phyloP scores from a whole-genome alignment of 148 eudicot genomes.

The Rhododendron simsii region DNA sequence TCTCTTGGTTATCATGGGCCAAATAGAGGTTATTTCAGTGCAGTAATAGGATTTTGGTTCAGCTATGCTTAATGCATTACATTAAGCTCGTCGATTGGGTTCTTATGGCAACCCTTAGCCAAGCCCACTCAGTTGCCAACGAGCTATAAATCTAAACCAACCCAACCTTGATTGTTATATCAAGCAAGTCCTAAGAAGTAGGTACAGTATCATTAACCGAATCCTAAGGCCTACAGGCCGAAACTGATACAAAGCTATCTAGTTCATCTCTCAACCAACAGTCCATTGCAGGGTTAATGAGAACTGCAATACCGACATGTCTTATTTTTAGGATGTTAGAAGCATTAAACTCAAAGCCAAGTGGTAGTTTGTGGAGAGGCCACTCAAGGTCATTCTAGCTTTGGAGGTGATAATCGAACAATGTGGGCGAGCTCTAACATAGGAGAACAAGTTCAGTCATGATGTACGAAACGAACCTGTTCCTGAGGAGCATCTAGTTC shows the following conservation, averaged over 20 bases:
- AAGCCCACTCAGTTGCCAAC: not conserved
- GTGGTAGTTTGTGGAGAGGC: not conserved
- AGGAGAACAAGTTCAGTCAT: not conserved
- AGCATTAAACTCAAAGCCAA: not conserved
- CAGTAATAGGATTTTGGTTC: not conserved
- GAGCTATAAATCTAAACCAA: not conserved
- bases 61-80: not conserved
- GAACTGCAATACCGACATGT: not conserved
- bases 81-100: not conserved
- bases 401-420: not conserved
- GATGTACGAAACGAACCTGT: constrained; percentile 36
- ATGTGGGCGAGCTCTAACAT: not conserved
- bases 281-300: constrained; percentile 19
- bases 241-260: too few species aligned
- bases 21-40: not conserved
- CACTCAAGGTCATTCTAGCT: not conserved
- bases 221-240: not conserved
- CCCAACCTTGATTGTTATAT: not conserved
- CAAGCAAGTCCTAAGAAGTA: not conserved
- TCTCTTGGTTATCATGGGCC: not conserved
- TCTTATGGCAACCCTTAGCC: not conserved
- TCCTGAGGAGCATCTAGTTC: constrained; percentile 29
- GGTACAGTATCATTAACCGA: not conserved
- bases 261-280: not conserved
- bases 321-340: not conserved